Percentiles rank a stretch among this genome's conserved stretches.
These are phyloP conservation scores for Xylaria sp. DNA, from an alignment of 2,329 filamentous ascomycete genomes.

Conservation along the genomic window DNA sequence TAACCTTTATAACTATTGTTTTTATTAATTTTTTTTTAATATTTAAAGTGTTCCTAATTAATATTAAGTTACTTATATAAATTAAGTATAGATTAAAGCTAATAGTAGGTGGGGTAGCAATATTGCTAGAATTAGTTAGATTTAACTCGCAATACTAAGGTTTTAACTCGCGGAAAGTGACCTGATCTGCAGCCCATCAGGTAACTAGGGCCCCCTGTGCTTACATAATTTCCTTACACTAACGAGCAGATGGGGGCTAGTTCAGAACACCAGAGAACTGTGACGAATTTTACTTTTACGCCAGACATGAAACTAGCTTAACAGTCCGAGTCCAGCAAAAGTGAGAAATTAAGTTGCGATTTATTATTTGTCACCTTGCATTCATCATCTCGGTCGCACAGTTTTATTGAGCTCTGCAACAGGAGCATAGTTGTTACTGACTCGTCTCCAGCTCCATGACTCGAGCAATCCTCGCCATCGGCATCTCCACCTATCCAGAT, in stretches of 20 bases:
- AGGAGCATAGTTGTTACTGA: neutral
- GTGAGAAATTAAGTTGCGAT: neutral
- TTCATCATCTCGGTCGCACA: neutral
- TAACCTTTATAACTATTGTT: no score
- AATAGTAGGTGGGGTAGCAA: no score
- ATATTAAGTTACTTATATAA: no score
- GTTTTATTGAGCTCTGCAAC: neutral
- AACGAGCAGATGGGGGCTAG: neutral
- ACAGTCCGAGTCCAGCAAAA: neutral
- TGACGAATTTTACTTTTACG: conserved; percentile 12
- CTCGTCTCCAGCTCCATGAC: conserved; percentile 5
- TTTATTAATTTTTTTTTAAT: no score
- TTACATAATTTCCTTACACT: neutral
- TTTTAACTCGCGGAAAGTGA: no score
- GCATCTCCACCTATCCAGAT: neutral
- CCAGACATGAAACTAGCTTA: neutral
- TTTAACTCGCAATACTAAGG: no score
- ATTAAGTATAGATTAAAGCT: no score
- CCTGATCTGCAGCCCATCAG: neutral
- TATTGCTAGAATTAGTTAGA: no score
- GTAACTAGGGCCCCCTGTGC: neutral
- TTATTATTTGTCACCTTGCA: neutral
- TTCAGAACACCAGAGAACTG: conserved; percentile 30
- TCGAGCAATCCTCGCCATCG: neutral
- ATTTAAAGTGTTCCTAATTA: no score